Conservation (phyloP, 495 filamentous ascomycete species). For the Tuber magnatum region DNA sequence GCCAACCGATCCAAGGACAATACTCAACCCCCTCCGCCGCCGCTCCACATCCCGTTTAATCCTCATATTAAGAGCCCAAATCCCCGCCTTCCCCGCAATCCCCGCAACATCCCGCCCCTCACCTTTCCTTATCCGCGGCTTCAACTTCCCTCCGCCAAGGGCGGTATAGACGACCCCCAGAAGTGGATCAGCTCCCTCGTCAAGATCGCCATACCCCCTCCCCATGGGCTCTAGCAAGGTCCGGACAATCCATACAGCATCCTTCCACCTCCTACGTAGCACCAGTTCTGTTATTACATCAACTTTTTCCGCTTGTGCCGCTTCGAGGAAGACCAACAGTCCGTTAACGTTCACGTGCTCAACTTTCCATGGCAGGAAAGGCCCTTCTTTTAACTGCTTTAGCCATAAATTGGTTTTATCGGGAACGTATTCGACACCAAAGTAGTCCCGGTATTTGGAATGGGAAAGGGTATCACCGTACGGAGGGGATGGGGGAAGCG, state of each 20-base stretch:
- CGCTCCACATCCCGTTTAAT: slow-evolving; percentile 28
- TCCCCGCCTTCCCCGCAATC: slow-evolving; percentile 24
- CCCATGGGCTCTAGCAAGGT: slow-evolving; percentile 19
- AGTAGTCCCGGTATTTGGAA: background rate
- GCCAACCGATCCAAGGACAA: slow-evolving; percentile 20
- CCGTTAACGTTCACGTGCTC: slow-evolving; percentile 6
- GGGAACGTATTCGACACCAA: background rate
- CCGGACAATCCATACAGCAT: slow-evolving; percentile 27
- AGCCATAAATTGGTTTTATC: background rate
- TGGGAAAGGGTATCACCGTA: background rate
- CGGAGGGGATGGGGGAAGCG: background rate
- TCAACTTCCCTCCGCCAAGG: slow-evolving; percentile 3
- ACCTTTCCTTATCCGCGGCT: background rate
- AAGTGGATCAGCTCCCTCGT: background rate
- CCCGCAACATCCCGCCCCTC: slow-evolving; percentile 8
- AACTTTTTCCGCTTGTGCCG: slow-evolving; percentile 21
- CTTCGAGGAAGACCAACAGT: slow-evolving; percentile 26
- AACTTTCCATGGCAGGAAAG: background rate
- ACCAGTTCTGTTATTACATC: slow-evolving; percentile 30
- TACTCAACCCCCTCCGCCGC: slow-evolving; percentile 24
- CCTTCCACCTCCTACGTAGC: slow-evolving; percentile 15
- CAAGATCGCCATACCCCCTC: background rate
- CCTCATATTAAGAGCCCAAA: slow-evolving; percentile 16
- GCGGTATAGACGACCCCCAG: slow-evolving; percentile 16
- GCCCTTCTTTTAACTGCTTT: background rate